Evolutionary conservation across 2,329 filamentous ascomycete genomes (phyloP).

Genomic region (Dothidotthia symphoricarpi): DNA sequence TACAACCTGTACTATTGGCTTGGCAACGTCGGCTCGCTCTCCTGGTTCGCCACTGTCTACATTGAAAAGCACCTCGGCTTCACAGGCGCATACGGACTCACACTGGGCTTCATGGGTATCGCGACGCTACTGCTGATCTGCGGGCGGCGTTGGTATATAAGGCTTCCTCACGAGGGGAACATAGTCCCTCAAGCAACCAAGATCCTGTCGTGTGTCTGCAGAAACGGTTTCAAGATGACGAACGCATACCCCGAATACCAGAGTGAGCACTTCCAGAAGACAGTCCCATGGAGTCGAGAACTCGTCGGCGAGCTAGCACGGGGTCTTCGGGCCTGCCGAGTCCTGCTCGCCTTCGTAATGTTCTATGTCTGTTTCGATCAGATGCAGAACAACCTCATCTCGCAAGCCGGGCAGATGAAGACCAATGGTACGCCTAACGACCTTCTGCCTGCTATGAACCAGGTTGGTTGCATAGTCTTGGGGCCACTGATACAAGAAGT

Average conservation of each 20-base stretch:
- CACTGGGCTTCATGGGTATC: conserved; percentile 62
- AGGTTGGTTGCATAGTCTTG: conserved; percentile 35
- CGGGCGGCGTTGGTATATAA: conserved; percentile 21
- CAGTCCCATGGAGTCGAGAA: conserved; percentile 26
- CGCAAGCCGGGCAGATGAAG: conserved; percentile 40
- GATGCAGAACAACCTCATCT: conserved; percentile 42
- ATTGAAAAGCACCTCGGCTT: conserved; percentile 68
- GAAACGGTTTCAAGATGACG: conserved; percentile 28
- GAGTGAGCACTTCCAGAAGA: conserved; percentile 16
- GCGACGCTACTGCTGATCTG: conserved; percentile 56
- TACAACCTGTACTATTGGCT: conserved; percentile 45
- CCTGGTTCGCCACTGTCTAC: conserved; percentile 60
- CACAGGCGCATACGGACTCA: conserved; percentile 63
- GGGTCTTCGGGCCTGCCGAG: conserved; percentile 34
- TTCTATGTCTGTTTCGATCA: conserved; percentile 43
- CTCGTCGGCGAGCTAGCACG: conserved; percentile 31
- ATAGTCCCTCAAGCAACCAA: conserved; percentile 25
- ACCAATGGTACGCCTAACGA: conserved; percentile 37
- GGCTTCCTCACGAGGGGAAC: conserved; percentile 22
- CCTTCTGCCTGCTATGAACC: conserved; percentile 34
- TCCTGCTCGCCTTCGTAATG: conserved; percentile 35
- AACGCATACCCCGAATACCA: conserved; percentile 29
- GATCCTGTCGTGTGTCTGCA: conserved; percentile 27
- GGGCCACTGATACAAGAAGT: conserved; percentile 31
- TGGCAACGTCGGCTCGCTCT: conserved; percentile 67